Percentiles rank a stretch among this genome's conserved stretches.
phyloP scores from a whole-genome alignment of 2,329 filamentous ascomycete genomes.

The Leptodontidium sp. region DNA sequence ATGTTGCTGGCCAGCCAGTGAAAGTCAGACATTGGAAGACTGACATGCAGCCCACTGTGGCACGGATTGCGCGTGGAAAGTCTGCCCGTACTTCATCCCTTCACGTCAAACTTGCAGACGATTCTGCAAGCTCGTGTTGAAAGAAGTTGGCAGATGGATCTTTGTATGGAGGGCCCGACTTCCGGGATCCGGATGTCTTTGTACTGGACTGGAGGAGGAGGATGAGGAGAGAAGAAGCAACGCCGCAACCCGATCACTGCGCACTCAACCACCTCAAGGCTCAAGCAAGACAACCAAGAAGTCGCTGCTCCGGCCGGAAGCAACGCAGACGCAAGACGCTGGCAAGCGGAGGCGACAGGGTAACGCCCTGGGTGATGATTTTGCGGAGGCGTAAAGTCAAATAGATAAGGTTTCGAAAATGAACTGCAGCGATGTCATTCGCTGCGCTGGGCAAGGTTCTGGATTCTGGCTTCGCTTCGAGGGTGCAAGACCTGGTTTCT shows the following conservation, averaged over 20 bases:
- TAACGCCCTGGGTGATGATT: not conserved
- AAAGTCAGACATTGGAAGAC: constrained; percentile 42
- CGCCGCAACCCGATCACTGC: not conserved
- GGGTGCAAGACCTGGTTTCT: not conserved
- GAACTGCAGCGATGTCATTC: constrained; percentile 9
- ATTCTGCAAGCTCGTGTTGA: not conserved
- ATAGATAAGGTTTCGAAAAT: constrained; percentile 12
- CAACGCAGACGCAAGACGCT: constrained; percentile 1
- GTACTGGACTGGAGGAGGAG: not conserved
- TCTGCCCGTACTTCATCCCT: constrained; percentile 79
- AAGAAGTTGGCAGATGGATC: not conserved
- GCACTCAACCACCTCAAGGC: not conserved
- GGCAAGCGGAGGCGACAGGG: constrained; percentile 15
- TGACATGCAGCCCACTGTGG: constrained; percentile 82
- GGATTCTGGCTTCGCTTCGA: constrained; percentile 2
- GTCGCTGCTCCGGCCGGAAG: not conserved
- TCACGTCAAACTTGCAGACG: constrained; percentile 22
- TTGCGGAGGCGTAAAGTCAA: constrained; percentile 16
- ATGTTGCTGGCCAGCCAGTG: constrained; percentile 1
- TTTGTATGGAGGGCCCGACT: not conserved
- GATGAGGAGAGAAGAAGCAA: not conserved
- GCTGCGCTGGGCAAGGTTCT: constrained; percentile 17
- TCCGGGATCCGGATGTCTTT: constrained; percentile 15
- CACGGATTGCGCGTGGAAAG: constrained; percentile 77
- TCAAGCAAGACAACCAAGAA: not conserved